Evolutionary conservation across 2,329 filamentous ascomycete genomes (phyloP).

Genomic region (Fusarium continuum): DNA sequence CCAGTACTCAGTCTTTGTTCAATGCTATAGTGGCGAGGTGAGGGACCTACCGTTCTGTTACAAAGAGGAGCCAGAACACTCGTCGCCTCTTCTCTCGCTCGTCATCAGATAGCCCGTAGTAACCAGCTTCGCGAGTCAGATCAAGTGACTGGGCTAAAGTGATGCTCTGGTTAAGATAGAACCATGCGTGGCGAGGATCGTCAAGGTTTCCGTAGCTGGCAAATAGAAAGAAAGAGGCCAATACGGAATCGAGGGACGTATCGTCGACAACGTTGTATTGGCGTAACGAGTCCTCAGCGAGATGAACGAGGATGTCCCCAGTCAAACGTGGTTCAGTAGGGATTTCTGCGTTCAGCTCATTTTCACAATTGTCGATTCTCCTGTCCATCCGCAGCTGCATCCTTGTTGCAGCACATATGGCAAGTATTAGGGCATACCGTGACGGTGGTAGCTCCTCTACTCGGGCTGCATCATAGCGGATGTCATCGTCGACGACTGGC

Average conservation of each 20-base stretch:
- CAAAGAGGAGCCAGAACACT: constrained; percentile 49
- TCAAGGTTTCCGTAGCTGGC: constrained; percentile 46
- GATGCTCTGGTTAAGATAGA: constrained; percentile 48
- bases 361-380: constrained; percentile 3
- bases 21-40: rapidly evolving
- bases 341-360: constrained; percentile 24
- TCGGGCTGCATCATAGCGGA: constrained; percentile 40
- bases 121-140: constrained; percentile 42
- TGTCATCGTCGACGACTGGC: constrained; percentile 45
- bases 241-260: constrained; percentile 41
- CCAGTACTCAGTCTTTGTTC: rapidly evolving
- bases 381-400: constrained; percentile 45
- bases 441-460: constrained; percentile 40
- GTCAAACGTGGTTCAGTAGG: constrained; percentile 37
- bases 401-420: constrained; percentile 45
- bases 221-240: constrained; percentile 46
- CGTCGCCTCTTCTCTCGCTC: constrained; percentile 45
- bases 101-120: constrained; percentile 26
- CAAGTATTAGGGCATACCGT: constrained; percentile 43
- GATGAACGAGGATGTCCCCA: constrained; percentile 39
- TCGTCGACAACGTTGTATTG: constrained; percentile 45
- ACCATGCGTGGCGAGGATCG: constrained; percentile 44
- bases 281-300: constrained; percentile 42
- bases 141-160: constrained; percentile 43
- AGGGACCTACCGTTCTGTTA: constrained; percentile 42